A percentile compares a stretch with the other conserved stretches of the same genome.
These are phyloP conservation scores for Dothideomycetidae sp. DNA, from an alignment of 2,329 filamentous ascomycete genomes.

Conservation along the genomic window DNA sequence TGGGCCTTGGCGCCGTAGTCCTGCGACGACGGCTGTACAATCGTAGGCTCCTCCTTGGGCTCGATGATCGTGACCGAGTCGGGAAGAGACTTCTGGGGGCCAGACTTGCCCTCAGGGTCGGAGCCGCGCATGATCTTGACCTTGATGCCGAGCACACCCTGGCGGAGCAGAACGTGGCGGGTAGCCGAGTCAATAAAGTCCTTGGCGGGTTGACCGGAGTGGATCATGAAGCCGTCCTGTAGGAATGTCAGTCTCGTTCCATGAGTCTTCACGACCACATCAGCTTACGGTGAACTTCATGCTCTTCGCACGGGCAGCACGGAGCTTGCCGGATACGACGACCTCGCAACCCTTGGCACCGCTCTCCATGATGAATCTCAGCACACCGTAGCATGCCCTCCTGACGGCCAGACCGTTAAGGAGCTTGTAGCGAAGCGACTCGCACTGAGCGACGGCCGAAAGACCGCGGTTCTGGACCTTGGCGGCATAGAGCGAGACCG, in stretches of 20 bases:
- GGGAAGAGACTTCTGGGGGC: slow-evolving; percentile 91
- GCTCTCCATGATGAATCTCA: slow-evolving; percentile 99
- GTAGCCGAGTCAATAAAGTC: slow-evolving; percentile 99
- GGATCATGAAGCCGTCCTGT: slow-evolving; percentile 98
- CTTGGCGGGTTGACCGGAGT: slow-evolving; percentile 98
- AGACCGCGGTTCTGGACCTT: slow-evolving; percentile 99
- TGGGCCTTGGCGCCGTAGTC: slow-evolving; percentile 94
- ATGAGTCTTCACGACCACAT: not conserved
- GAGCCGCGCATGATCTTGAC: slow-evolving; percentile 99
- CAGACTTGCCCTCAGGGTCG: slow-evolving; percentile 97
- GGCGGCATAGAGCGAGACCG: slow-evolving; percentile 97
- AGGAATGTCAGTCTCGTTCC: not conserved
- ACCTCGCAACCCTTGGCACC: slow-evolving; percentile 99
- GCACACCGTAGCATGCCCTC: slow-evolving; percentile 98
- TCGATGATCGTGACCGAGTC: slow-evolving; percentile 99
- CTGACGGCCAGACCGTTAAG: slow-evolving; percentile 98
- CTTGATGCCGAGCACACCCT: slow-evolving; percentile 99
- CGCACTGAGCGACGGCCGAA: slow-evolving; percentile 98
- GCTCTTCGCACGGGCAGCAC: slow-evolving; percentile 97
- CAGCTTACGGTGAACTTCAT: slow-evolving; percentile 96
- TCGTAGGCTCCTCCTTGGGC: slow-evolving; percentile 97
- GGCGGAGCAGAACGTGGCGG: slow-evolving; percentile 97
- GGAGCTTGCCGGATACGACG: slow-evolving; percentile 97
- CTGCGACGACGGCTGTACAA: slow-evolving; percentile 90
- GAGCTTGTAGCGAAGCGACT: slow-evolving; percentile 99